Percentiles rank a stretch among this genome's conserved stretches.
Conservation (phyloP, 139 green algal species). For the Volvox reticuliferus region DNA sequence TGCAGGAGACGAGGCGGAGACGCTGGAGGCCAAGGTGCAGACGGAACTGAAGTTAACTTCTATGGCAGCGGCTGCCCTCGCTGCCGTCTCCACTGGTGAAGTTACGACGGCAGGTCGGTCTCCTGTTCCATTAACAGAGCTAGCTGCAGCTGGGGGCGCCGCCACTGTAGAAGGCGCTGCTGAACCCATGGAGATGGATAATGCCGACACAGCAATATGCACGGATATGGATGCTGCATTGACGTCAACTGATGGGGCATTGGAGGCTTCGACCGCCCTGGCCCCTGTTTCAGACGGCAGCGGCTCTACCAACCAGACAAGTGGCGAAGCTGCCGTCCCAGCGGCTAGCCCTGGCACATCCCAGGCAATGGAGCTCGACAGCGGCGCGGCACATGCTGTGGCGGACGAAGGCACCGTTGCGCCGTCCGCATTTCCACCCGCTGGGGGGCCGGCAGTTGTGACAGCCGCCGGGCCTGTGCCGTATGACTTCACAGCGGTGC, state of each 20-base stretch:
- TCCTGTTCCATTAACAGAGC: not conserved
- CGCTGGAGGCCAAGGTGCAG: conserved; percentile 39
- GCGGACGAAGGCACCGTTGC: not conserved
- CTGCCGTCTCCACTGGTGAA: not conserved
- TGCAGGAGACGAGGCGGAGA: conserved; percentile 45
- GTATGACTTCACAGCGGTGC: conserved; percentile 45
- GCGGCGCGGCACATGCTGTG: not conserved
- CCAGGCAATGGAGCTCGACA: conserved; percentile 37
- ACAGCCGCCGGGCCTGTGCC: conserved; percentile 3
- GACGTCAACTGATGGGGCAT: not conserved
- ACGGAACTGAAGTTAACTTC: not conserved
- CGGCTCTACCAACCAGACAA: not conserved
- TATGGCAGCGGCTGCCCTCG: not conserved
- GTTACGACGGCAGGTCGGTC: not conserved
- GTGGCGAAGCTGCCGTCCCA: not conserved
- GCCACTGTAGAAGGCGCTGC: not conserved
- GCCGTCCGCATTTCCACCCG: conserved; percentile 25
- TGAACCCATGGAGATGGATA: conserved; percentile 43
- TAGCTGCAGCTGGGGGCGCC: not conserved
- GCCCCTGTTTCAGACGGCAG: not conserved
- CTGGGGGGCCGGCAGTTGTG: conserved; percentile 15
- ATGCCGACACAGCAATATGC: not conserved
- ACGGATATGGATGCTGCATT: not conserved
- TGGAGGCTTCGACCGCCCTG: not conserved
- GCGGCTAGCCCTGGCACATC: conserved; percentile 5